phyloP scores from a whole-genome alignment of 2,329 filamentous ascomycete species.

The Delphinella strobiligena region DNA sequence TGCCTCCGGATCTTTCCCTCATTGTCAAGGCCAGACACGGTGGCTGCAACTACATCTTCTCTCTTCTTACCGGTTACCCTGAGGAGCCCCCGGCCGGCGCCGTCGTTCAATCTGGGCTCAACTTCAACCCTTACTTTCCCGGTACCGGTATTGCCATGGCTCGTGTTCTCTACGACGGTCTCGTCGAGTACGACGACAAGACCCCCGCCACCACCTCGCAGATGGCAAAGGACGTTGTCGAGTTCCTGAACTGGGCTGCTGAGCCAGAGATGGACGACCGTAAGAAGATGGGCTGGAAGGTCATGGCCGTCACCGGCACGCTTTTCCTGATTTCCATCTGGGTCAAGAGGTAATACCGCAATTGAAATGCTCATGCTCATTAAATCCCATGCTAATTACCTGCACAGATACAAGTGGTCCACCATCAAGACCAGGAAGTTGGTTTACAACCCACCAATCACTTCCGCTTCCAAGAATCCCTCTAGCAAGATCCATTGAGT shows the following conservation, averaged over 20 bases:
- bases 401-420: slow-evolving; percentile 79
- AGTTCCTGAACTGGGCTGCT: slow-evolving; percentile 98
- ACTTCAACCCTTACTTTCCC: slow-evolving; percentile 99
- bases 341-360: slow-evolving; percentile 63
- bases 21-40: slow-evolving; percentile 97
- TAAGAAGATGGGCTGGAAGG: slow-evolving; percentile 99
- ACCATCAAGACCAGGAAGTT: slow-evolving; percentile 93
- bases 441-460: slow-evolving; percentile 62
- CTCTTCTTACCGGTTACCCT: slow-evolving; percentile 88
- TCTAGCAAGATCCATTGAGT: too few species aligned
- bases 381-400: slow-evolving; percentile 16
- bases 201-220: slow-evolving; percentile 91
- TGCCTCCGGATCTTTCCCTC: slow-evolving; percentile 92
- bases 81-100: slow-evolving; percentile 90
- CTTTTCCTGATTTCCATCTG: slow-evolving; percentile 84
- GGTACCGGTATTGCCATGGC: slow-evolving; percentile 98
- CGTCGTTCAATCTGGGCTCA: slow-evolving; percentile 73
- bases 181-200: slow-evolving; percentile 96
- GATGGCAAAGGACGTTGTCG: slow-evolving; percentile 98
- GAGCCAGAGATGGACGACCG: slow-evolving; percentile 99
- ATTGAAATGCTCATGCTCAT: not conserved
- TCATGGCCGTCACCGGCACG: slow-evolving; percentile 64
- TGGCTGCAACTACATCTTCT: slow-evolving; percentile 98
- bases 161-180: slow-evolving; percentile 91
- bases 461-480: slow-evolving; percentile 6